Percentiles rank a stretch among this genome's conserved stretches.
Evolutionary conservation across 352 stramenopile species (phyloP).

Genomic region (Globisporangium lucens): DNA sequence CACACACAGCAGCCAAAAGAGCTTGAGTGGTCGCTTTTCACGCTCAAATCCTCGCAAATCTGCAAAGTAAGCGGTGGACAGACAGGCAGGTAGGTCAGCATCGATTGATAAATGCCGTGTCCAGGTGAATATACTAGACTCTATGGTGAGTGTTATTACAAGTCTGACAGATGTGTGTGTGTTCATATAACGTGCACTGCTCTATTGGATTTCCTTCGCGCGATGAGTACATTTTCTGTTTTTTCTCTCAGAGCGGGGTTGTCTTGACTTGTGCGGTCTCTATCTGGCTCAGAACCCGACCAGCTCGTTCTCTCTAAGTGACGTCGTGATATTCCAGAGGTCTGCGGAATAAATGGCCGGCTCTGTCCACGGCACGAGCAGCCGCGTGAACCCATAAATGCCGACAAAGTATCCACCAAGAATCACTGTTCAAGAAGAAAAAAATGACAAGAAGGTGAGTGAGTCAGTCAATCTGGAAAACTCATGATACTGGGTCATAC

Average conservation of each 20-base stretch:
- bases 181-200: conserved; percentile 10
- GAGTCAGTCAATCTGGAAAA: not conserved
- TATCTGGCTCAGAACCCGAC: conserved; percentile 27
- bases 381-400: conserved; percentile 73
- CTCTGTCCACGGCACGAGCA: conserved; percentile 76
- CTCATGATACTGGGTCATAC: not conserved
- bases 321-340: conserved; percentile 80
- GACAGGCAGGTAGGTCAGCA: not conserved
- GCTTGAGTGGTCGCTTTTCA: conserved; percentile 2
- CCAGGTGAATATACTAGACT: conserved; percentile 12
- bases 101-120: not conserved
- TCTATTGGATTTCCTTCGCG: conserved; percentile 11
- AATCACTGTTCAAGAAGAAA: conserved; percentile 44
- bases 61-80: conserved; percentile 8
- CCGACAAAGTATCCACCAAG: conserved; percentile 78
- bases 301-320: conserved; percentile 36
- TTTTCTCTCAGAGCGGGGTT: not conserved
- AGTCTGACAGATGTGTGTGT: not conserved
- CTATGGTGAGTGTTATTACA: not conserved
- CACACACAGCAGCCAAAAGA: not conserved
- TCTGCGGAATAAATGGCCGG: conserved; percentile 76
- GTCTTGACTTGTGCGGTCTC: not conserved
- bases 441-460: not conserved
- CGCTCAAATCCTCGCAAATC: conserved; percentile 7
- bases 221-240: not conserved